Percentiles rank a stretch among this genome's conserved stretches.
Evolutionary conservation across 2,329 filamentous ascomycete species (phyloP).

Genomic region (Aureobasidium namibiae): DNA sequence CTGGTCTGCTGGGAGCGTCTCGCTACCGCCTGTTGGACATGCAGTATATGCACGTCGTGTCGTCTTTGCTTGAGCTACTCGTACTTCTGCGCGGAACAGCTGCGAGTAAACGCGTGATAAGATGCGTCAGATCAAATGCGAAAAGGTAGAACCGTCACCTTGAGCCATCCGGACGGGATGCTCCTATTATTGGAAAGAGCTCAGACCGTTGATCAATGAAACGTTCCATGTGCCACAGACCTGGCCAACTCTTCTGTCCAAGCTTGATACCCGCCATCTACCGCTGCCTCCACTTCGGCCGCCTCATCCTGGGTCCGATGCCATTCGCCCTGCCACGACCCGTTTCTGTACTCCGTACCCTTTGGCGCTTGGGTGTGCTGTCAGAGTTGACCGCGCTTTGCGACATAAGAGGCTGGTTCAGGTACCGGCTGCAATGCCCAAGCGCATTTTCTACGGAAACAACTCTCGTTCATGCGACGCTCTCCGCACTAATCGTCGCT

Average conservation of each 20-base stretch:
- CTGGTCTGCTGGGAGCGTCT: neutral
- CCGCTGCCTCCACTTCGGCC: neutral
- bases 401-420: neutral
- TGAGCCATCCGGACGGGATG: neutral
- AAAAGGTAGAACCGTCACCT: constrained; percentile 4
- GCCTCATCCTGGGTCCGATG: neutral
- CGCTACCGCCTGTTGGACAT: constrained; percentile 1
- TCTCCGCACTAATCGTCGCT: neutral
- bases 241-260: neutral
- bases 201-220: neutral
- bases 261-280: neutral
- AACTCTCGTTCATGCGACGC: neutral
- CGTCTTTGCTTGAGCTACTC: neutral
- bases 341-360: neutral
- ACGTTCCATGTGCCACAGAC: neutral
- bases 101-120: constrained; percentile 6
- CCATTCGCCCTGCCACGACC: neutral
- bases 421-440: neutral
- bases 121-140: constrained; percentile 9
- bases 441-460: neutral
- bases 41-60: neutral
- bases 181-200: constrained; percentile 8
- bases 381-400: neutral
- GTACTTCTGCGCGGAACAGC: neutral
- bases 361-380: neutral